Conservation (phyloP, 2,329 filamentous ascomycete genomes). For the Septoria petroselini region DNA sequence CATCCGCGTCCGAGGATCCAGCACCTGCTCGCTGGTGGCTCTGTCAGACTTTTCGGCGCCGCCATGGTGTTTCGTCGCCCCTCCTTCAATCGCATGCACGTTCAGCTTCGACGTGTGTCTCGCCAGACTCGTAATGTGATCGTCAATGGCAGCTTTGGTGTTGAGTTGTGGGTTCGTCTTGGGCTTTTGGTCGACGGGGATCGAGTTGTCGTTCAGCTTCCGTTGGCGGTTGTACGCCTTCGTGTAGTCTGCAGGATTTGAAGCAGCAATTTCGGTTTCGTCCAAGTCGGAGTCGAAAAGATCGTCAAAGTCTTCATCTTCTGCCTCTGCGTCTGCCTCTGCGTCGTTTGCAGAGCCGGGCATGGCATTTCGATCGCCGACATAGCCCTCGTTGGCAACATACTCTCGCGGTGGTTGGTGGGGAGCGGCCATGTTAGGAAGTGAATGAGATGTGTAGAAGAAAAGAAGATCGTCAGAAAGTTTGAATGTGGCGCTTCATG, state of each 20-base stretch:
- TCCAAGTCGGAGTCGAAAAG: constrained; percentile 60
- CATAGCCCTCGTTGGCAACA: constrained; percentile 36
- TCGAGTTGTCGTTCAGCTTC: constrained; percentile 57
- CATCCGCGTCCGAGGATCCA: constrained; percentile 92
- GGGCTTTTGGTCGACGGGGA: constrained; percentile 55
- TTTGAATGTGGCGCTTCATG: constrained; percentile 10
- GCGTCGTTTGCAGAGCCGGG: constrained; percentile 30
- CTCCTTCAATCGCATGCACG: constrained; percentile 62
- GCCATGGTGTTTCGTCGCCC: constrained; percentile 49
- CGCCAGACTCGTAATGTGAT: constrained; percentile 80
- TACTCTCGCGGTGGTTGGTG: constrained; percentile 34
- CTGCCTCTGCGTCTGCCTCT: constrained; percentile 23
- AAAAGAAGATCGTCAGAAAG: too few species aligned
- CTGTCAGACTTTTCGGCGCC: constrained; percentile 73
- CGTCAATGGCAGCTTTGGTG: constrained; percentile 74
- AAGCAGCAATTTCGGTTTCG: constrained; percentile 51
- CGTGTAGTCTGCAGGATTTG: constrained; percentile 66
- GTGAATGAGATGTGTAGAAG: too few species aligned
- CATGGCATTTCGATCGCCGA: constrained; percentile 28
- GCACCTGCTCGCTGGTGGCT: constrained; percentile 88
- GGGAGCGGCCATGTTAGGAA: constrained; percentile 21
- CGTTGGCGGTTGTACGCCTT: constrained; percentile 86
- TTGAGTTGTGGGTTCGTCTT: constrained; percentile 78
- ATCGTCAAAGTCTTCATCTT: constrained; percentile 54
- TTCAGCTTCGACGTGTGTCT: constrained; percentile 83